Evolutionary conservation across 768 basidiomycete genomes (phyloP).

Genomic region (Imleria badia): DNA sequence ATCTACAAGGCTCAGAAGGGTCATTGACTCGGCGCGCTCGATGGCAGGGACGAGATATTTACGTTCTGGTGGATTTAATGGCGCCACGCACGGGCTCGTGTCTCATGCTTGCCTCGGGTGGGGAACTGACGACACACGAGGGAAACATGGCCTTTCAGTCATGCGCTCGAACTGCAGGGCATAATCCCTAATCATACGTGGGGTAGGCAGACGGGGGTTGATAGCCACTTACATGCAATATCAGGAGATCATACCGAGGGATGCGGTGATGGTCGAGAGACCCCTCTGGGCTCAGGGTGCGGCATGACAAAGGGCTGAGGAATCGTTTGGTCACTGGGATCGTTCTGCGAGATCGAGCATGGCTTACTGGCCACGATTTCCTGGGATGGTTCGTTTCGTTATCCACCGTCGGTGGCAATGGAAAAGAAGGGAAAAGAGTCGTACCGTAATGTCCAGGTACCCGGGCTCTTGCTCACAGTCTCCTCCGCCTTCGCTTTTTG

Average conservation of each 20-base stretch:
- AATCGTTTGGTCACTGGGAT: neutral
- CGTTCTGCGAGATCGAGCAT: neutral
- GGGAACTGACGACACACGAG: neutral
- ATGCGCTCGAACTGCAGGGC: slow-evolving; percentile 4
- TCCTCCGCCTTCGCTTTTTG: neutral
- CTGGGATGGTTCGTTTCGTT: neutral
- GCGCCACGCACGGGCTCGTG: neutral
- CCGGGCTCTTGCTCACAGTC: neutral
- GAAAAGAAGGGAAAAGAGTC: neutral
- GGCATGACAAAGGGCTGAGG: neutral
- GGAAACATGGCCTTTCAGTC: slow-evolving; percentile 3
- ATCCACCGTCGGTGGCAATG: neutral
- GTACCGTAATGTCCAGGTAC: neutral
- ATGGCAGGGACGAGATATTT: neutral
- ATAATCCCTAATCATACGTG: slow-evolving; percentile 6
- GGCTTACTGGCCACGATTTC: slow-evolving; percentile 9
- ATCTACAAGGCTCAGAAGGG: neutral
- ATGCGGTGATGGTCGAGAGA: slow-evolving; percentile 2
- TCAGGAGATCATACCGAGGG: slow-evolving; percentile 3
- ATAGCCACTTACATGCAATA: slow-evolving; percentile 2
- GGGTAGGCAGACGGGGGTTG: neutral
- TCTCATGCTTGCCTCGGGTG: neutral
- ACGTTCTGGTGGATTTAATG: neutral
- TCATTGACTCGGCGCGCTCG: neutral
- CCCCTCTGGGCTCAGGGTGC: neutral